These are phyloP conservation scores for Solanum chiquidenum DNA, from an alignment of 257 asterid species.

Conservation along the genomic window DNA sequence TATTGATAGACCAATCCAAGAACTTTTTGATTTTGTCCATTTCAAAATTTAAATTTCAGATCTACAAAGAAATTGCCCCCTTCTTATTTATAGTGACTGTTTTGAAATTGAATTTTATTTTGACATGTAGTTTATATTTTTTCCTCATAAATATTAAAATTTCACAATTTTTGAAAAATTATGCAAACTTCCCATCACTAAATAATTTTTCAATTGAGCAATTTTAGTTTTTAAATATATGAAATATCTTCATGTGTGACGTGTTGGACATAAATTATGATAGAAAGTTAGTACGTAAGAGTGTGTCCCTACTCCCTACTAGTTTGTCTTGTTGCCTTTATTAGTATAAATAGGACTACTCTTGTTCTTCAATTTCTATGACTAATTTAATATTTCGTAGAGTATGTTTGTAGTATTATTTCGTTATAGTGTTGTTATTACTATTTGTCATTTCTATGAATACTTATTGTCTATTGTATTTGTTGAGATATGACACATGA, in stretches of 20 bases:
- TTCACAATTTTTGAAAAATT: background rate
- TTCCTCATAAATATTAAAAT: background rate
- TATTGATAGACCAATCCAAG: background rate
- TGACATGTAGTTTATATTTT: background rate
- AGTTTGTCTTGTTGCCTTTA: background rate
- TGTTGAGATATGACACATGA: too few relatives aligned
- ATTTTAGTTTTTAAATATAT: background rate
- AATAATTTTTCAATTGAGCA: background rate
- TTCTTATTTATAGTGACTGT: background rate
- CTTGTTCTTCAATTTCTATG: too few relatives aligned
- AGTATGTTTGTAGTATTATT: background rate
- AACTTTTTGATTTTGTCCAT: background rate
- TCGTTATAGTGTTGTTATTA: background rate
- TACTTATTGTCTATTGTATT: too few relatives aligned
- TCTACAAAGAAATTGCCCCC: background rate
- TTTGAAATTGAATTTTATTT: background rate
- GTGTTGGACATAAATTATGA: too few relatives aligned
- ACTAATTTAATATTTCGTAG: too few relatives aligned
- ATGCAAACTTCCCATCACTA: background rate
- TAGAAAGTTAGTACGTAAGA: too few relatives aligned
- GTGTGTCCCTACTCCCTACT: background rate
- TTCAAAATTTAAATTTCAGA: background rate
- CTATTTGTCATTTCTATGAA: background rate
- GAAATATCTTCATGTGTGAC: background rate
- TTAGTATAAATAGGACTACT: background rate